Conservation (phyloP, 208 protist species). For the Leishmania tropica region DNA sequence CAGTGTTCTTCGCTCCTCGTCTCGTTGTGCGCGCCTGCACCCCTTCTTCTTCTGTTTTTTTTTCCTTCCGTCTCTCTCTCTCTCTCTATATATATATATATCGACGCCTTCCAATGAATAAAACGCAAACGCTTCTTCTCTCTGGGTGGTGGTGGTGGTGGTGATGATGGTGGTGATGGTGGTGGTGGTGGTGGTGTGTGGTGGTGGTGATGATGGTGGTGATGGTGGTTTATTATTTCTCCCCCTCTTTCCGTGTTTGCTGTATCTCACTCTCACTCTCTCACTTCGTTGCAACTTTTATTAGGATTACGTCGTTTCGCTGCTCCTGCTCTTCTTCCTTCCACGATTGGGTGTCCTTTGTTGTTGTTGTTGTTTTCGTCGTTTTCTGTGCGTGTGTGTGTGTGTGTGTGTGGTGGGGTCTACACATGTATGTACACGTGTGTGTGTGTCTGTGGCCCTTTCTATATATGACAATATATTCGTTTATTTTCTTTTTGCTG, state of each 20-base stretch:
- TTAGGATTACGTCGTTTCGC: not conserved
- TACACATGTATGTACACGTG: not conserved
- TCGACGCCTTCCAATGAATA: not conserved
- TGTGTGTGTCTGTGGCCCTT: not conserved
- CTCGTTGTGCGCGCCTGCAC: not conserved
- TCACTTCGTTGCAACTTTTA: too few relatives aligned
- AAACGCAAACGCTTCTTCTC: not conserved
- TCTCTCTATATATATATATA: not conserved
- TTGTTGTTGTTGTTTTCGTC: too few relatives aligned
- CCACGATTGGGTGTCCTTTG: not conserved
- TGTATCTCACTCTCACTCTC: too few relatives aligned
- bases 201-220: too few relatives aligned
- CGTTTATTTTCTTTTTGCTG: too few relatives aligned
- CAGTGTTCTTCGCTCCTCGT: not conserved
- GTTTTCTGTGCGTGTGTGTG: not conserved
- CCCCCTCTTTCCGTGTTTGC: too few relatives aligned
- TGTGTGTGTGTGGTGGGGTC: not conserved
- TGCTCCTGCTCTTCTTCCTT: not conserved
- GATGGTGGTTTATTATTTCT: too few relatives aligned
- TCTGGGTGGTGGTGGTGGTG: too few relatives aligned
- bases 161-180: too few relatives aligned
- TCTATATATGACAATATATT: not conserved
- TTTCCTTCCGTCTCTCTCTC: not conserved
- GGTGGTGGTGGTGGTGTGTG: too few relatives aligned
- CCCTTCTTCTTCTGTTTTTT: not conserved